Base-by-base conservation (phyloP, 176 grass and related monocot species). In the Rhynchospora tenuis region DNA sequence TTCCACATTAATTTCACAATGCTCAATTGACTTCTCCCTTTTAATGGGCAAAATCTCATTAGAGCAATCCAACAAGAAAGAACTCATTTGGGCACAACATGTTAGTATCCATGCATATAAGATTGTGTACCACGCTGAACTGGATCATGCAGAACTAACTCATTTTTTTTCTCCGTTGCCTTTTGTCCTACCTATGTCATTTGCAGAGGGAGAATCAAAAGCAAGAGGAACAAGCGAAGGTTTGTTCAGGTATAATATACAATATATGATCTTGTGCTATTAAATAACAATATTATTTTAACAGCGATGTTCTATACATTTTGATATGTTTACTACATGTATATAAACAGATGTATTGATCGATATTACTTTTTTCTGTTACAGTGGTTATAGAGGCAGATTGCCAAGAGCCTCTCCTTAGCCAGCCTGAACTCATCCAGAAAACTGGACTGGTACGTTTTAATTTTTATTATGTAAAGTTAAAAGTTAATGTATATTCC, bases 371-470 rank as follows among this genome's bases (percentile, higher is more conserved):
- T n/a, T n/a, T 6, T 64, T 86, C 87, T 61, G 14, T 26, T 83
- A 80, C 83, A 95, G 93, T 99, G 33, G 64, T 88, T 17, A 22
- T 92, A 73, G 91, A 89, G 15, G 31, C 89, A 23, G 86, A 85
- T 47, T 88, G 58, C 47, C 42, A 86, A 22, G 91, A 89, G 83
- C 97, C 97, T 45, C 97, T 99, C 42, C 83, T 96, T 44, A 12
- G 85, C 56, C 86, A 84, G 7, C 57, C 86, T 61, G 88, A 89
- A 60, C 86, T 88, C 10, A 59, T 38, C 2, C 81, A 89, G 42
- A 95, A 90, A 79, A 93, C 93, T 26, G 68, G 81, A 23, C 56
- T 96, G 75, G 97, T 99, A 92, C 79, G 88, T 68, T 5, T 24
- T 24, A 13, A 38, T 65, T 4, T 59, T 76, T 59, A 5, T 51